These are phyloP conservation scores for Aspergillus glaucus DNA, from an alignment of 2,329 filamentous ascomycete species.

Conservation along the genomic window DNA sequence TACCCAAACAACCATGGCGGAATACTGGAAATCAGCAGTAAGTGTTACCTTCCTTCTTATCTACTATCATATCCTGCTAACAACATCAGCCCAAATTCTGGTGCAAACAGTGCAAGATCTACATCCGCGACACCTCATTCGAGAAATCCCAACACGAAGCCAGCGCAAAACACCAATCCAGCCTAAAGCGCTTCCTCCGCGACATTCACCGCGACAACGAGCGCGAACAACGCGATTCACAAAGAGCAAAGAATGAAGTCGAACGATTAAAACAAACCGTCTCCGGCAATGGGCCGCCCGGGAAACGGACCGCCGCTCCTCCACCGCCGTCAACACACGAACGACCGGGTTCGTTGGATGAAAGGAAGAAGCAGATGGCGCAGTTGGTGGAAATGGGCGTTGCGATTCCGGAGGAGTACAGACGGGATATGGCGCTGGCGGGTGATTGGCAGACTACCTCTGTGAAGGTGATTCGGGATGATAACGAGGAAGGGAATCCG, in stretches of 20 bases:
- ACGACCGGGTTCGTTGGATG: constrained; percentile 50
- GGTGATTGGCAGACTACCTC: constrained; percentile 78
- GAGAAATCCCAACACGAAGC: constrained; percentile 85
- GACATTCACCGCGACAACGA: constrained; percentile 83
- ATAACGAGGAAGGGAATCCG: constrained; percentile 30
- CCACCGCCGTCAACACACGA: constrained; percentile 23
- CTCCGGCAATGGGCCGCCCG: constrained; percentile 30
- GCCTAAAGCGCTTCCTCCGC: constrained; percentile 81
- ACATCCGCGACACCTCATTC: constrained; percentile 85
- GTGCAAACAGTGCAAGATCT: constrained; percentile 94
- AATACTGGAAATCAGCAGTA: constrained; percentile 96
- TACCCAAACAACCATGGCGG: constrained; percentile 59
- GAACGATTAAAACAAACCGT: constrained; percentile 77
- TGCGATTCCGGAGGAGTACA: constrained; percentile 69
- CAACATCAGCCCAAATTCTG: constrained; percentile 71
- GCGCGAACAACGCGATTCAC: constrained; percentile 70
- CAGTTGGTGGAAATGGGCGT: constrained; percentile 86
- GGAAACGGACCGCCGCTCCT: constrained; percentile 26
- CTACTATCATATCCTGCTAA: constrained; percentile 11
- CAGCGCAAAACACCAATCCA: constrained; percentile 75
- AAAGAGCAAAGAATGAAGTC: constrained; percentile 76
- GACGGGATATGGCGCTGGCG: constrained; percentile 75
- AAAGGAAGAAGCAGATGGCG: constrained; percentile 76
- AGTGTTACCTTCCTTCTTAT: constrained; percentile 14
- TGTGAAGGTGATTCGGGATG: constrained; percentile 36